These are phyloP conservation scores for Paracamarosporium sp. DNA, from an alignment of 2,329 filamentous ascomycete genomes.

Conservation along the genomic window DNA sequence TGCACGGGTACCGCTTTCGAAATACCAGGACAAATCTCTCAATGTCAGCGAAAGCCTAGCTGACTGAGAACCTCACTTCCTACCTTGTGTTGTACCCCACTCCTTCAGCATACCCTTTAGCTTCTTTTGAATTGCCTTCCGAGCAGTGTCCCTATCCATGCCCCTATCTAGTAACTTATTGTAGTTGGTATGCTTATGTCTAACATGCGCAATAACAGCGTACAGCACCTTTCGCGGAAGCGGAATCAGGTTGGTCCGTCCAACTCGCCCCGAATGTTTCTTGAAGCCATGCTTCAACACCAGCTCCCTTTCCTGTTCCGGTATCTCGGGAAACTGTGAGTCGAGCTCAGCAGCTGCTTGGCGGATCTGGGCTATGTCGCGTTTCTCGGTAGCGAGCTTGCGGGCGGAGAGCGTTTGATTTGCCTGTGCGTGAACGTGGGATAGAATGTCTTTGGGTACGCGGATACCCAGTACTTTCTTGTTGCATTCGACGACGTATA, in stretches of 20 bases:
- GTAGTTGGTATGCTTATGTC: constrained; percentile 58
- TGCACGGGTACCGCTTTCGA: neutral
- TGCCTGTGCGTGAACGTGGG: constrained; percentile 47
- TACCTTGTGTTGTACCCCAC: constrained; percentile 37
- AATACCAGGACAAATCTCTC: constrained; percentile 23
- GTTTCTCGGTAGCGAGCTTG: constrained; percentile 45
- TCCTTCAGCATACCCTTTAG: constrained; percentile 27
- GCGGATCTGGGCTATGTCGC: constrained; percentile 28
- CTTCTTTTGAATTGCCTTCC: constrained; percentile 25
- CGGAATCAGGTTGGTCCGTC: constrained; percentile 50
- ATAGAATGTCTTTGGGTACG: constrained; percentile 49
- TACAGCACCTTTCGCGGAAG: constrained; percentile 51
- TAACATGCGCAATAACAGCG: constrained; percentile 58
- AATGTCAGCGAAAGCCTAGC: constrained; percentile 2
- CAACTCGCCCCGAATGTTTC: constrained; percentile 58
- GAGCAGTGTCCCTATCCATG: constrained; percentile 25
- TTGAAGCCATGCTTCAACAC: constrained; percentile 53
- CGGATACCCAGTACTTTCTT: constrained; percentile 50
- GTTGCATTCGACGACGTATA: constrained; percentile 38
- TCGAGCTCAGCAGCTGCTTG: constrained; percentile 42
- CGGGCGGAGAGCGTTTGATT: constrained; percentile 50
- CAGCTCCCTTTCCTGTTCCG: constrained; percentile 37
- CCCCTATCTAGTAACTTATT: constrained; percentile 46
- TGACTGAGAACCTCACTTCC: neutral
- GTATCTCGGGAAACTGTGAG: constrained; percentile 51